Evolutionary conservation across 164 flowering plant genomes (phyloP).

Genomic region (Sextonia rubra): DNA sequence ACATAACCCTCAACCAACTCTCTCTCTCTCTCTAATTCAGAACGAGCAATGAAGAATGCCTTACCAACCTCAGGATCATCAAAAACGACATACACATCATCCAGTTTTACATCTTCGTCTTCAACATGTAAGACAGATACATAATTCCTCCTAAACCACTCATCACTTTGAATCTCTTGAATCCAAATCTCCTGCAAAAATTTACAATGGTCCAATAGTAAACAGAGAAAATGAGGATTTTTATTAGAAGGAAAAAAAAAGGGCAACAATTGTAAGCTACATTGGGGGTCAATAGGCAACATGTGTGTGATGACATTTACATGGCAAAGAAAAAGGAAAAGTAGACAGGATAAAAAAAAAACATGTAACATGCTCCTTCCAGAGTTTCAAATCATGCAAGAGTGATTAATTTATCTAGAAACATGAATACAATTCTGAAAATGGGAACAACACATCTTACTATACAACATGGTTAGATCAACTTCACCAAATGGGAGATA

Average conservation of each 20-base stretch:
- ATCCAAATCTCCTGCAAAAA: slow-evolving; percentile 70
- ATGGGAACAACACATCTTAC: slow-evolving; percentile 62
- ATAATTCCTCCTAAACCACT: slow-evolving; percentile 77
- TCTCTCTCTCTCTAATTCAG: no score
- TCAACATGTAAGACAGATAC: slow-evolving; percentile 63
- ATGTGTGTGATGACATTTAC: background rate
- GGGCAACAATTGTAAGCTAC: background rate
- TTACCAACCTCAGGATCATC: slow-evolving; percentile 79
- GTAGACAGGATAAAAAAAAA: no score
- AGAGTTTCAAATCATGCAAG: background rate
- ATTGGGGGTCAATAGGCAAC: background rate
- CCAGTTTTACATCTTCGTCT: slow-evolving; percentile 85
- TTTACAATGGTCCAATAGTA: background rate
- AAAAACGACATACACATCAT: slow-evolving; percentile 88
- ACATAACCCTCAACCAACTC: no score
- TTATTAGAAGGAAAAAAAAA: no score
- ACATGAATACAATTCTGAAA: background rate
- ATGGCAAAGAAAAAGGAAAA: no score
- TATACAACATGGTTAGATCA: slow-evolving; percentile 82
- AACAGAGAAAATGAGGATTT: background rate
- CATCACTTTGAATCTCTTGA: slow-evolving; percentile 73
- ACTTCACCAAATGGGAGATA: slow-evolving; percentile 97
- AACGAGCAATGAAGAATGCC: no score
- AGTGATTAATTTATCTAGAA: background rate
- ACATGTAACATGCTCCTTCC: background rate